Base-by-base conservation (phyloP, 495 filamentous ascomycete genomes). In the Tuber umbilicatum region DNA sequence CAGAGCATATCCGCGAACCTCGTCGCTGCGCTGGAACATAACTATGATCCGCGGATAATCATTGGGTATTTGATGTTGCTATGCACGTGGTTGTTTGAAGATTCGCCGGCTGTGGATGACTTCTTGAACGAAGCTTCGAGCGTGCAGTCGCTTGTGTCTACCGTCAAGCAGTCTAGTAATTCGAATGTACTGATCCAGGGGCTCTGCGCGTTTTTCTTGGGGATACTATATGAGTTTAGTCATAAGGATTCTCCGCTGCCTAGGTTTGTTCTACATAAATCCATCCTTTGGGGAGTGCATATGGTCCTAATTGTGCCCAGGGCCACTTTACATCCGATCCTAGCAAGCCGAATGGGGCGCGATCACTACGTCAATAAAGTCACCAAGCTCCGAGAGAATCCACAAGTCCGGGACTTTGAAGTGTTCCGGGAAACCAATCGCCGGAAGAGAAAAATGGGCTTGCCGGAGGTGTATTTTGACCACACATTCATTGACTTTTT, bases 161-260 rank as follows among this genome's bases (percentile, higher is more conserved):
- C 91, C 50, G 89, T 90, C 43, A 88, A 90, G 42, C 88, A 89
- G 71, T 89, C 89, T 73, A 84, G 85, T 45, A 84, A 82, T 35
- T 87, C 88, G 23, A 86, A 87, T 55, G 84, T 86, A n/a, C 85
- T 97, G 68, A 86, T 93, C 35, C 90, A 92, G 76, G 95, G 95
- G 1, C 86, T 99, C 31, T 94, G 90, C 82, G 91, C 93, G 19
- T 88, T 92, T 77, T 84, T 98, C 5, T 85, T 97, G 6, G 96
- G 94, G 45, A 91, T 97, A 43, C 85, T 97, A 38, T 99, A 98
- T 81, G 95, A 99, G 80, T 99, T 98, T 79, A 97, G 94, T 31
- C 97, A 94, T 16, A 97, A 97, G 81, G 94, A 98, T 83, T 97
- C 94, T 0, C 94, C 96, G 7, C 89, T 98, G 73, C 89, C 94